Evolutionary conservation across 2,329 filamentous ascomycete species (phyloP), one percentile per base, ranked within the genome.

Genomic region (Penicillium sp.): DNA sequence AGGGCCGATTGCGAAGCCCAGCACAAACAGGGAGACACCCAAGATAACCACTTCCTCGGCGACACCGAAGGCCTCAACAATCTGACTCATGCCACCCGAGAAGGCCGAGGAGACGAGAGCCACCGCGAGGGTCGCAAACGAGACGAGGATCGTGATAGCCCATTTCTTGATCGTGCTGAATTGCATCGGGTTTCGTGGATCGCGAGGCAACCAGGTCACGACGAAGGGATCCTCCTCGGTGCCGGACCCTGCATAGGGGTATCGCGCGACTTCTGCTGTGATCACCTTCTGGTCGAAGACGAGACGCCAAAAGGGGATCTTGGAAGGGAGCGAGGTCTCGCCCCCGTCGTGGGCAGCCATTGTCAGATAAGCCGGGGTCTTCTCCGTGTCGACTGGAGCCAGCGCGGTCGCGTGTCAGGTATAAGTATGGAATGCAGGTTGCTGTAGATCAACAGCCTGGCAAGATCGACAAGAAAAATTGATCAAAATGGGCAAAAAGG

Each of bases 1-100:
- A 0, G 69, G 69, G 0, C 69, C 69, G 29, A 71, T 64, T 19
- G 37, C 68, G 39, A 71, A 72, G 10, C 69, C 69, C 15, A 71
- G 45, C 3, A 72, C 62, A 43, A 71, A 71, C 7, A 72, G 57
- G 8, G 68, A 70, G 3, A 70, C 56, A 6, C 67, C 68, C 2
- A 70, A 56, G 4, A 60, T 65, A 9, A 53, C 58, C 13, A 63
- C 56, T 50, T 70, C 65, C 16, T 55, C 33, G 7, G 50, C 46
- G 16, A 63, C 46, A 2, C 56, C 27, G 29, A 71, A 71, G 2
- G 57, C 42, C 5, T 31, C 28, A 5, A 64, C 46, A 18, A 69
- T 61, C 33, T 64, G 43, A 3, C 43, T 25, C 14, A 64, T 50
- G n/a, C 63, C 63, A 19, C 66, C 67, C 6, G 58, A 59, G 34